Base-by-base conservation (phyloP, 345 rosid genomes). In the Citrus glauca region DNA sequence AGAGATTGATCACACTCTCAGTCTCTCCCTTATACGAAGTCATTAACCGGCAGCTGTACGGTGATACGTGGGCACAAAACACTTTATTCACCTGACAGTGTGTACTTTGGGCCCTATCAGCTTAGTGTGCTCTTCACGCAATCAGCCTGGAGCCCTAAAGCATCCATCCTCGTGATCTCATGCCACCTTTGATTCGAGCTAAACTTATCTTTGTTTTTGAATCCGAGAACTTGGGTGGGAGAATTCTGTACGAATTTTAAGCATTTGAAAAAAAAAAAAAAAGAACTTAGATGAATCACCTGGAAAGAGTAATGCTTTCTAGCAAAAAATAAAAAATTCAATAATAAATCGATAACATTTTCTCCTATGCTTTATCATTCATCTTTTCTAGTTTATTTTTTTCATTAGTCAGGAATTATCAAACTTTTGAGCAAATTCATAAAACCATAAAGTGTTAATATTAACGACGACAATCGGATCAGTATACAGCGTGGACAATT, bases 61-160 rank as follows among this genome's bases (percentile, higher is more conserved):
- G 59, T 42, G 77, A 73, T 62, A 81, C 13, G 25, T 35, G 72
- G 79, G 57, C 66, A 37, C 66, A 33, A 19, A 22, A 19, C 73
- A 37, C 79, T 76, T 76, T 76, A 76, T 76, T 76, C 79, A 76
- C 79, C 78, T 66, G 79, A 66, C 40, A 66, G 2, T 13, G 13
- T 67, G 73, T 53, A 25, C 73, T 67, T 76, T 67, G 73, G 73
- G 79, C 73, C 73, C 73, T 25, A 55, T 53, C 11, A 27, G 7
- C 28, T 67, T 9, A 56, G 33, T 67, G 79, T 76, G 37, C 35
- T 24, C 48, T 27, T 76, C 38, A 76, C 56, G 73, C 79, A 66
- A 76, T 11, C 63, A 4, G 48, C 57, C 22, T 45, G 14, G 50
- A 45, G 50, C 16, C 48, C 40, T 33, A 32, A 75, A 75, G 71